Evolutionary conservation across 805 yeast genomes (phyloP), one percentile per base, ranked within the genome.

Genomic region (Sugiyamaella mastotermitis): DNA sequence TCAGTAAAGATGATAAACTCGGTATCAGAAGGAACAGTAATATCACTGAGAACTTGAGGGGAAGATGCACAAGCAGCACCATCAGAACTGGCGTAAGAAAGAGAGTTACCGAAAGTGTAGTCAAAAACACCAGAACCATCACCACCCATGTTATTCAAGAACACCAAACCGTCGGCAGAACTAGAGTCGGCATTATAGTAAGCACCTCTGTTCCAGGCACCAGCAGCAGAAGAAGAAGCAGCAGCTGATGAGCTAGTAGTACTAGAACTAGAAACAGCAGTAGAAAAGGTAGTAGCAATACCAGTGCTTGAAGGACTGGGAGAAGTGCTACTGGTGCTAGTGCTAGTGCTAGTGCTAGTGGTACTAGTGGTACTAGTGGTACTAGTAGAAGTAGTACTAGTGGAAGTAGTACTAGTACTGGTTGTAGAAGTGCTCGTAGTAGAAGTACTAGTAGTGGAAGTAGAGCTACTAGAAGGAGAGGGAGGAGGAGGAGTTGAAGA

Each of bases 71-170:
- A 83, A 38, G 78, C 74, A 24, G 72, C 66, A 65, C 90, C 94
- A 60, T 88, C 86, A 6, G 83, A 52, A 55, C 77, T 84, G 53
- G 82, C 76, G 65, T 74, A 92, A 4, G 96, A 85, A 43, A 92
- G 70, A 23, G 97, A 88, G 78, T 83, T 83, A 66, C 98, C 98
- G 65, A 84, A 87, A 57, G 81, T 69, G 23, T 78, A 54, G 24
- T 88, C 83, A 84, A 90, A 90, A 25, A 74, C 75, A 67, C 98
- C 98, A 10, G 95, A 85, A 37, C 85, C 87, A 30, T 79, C 68
- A 50, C 94, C 95, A 64, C 98, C 98, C 56, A 68, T 66, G 64
- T 83, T 75, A 80, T 90, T 90, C 67, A 88, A 68, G 76, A 92
- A 88, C 28, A 78, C 78, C 49, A 77, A 66, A 62, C 87, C 87